Percentiles rank a stretch among this genome's conserved stretches.
These are phyloP conservation scores for Kurtzmaniella cleridarum DNA, from an alignment of 805 yeast species.

Conservation along the genomic window DNA sequence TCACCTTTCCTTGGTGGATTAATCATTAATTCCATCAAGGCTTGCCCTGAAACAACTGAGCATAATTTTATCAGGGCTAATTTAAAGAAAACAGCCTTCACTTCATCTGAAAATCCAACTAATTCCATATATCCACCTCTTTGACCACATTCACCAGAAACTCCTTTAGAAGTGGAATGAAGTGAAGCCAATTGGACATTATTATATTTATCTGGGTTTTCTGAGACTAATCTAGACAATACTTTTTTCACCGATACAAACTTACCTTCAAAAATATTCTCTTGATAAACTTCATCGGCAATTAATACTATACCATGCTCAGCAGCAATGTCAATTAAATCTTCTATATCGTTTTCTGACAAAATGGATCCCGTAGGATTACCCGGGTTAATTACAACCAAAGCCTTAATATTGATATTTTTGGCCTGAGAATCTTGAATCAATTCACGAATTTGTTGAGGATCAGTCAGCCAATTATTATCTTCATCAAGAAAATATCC, in stretches of 20 bases:
- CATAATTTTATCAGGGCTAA: slow-evolving; percentile 88
- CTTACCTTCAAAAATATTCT: slow-evolving; percentile 76
- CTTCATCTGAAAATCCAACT: slow-evolving; percentile 69
- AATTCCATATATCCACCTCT: slow-evolving; percentile 98
- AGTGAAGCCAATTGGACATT: slow-evolving; percentile 85
- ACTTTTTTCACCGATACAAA: slow-evolving; percentile 84
- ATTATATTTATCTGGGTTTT: slow-evolving; percentile 50
- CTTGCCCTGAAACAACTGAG: slow-evolving; percentile 94
- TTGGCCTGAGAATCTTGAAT: slow-evolving; percentile 43
- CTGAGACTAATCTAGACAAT: slow-evolving; percentile 53
- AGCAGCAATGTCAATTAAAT: slow-evolving; percentile 75
- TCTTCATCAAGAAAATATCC: slow-evolving; percentile 84
- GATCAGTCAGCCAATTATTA: slow-evolving; percentile 78
- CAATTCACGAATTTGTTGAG: slow-evolving; percentile 53
- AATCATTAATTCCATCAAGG: slow-evolving; percentile 86
- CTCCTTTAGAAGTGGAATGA: slow-evolving; percentile 98
- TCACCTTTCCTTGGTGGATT: slow-evolving; percentile 84
- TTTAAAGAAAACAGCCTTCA: slow-evolving; percentile 68
- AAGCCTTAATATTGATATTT: slow-evolving; percentile 63
- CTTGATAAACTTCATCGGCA: slow-evolving; percentile 98
- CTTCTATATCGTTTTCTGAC: slow-evolving; percentile 57
- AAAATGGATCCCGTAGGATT: slow-evolving; percentile 95
- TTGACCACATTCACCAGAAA: slow-evolving; percentile 98
- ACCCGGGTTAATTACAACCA: slow-evolving; percentile 96
- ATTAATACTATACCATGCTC: slow-evolving; percentile 78